Base-by-base conservation (phyloP, 495 filamentous ascomycete genomes). In the Melanomma pulvis-pyrius region DNA sequence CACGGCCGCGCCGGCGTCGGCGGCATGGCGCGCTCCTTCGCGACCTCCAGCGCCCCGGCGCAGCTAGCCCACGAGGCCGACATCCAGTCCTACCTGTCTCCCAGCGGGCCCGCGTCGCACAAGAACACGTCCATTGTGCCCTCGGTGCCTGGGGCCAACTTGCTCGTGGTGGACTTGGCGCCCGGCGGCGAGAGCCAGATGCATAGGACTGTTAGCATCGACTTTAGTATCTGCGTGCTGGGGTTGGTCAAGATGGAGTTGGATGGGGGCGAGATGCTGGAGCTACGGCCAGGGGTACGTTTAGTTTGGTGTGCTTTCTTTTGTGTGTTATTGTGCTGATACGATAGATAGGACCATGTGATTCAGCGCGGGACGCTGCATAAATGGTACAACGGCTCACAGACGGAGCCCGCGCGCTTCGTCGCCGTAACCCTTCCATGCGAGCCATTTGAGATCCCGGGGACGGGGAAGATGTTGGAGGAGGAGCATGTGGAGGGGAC, bases 331-430 rank as follows among this genome's bases (percentile, higher is more conserved):
- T 36, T 26, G 28, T 2, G 22, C 32, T 48, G 41, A 48, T 22
- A 30, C 11, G 11, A 3, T 7, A 49, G 6, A 6, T 55, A 63
- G 67, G 70, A 73, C 52, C 70, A 73, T 36, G 62, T 73, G 7
- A 54, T 73, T n/a, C 70, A 73, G 58, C 39, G 70, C 1, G 67
- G 67, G 0, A 70, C 70, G 9, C 63, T 70, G 51, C 71, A 73
- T 48, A 61, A 67, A 19, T 69, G 68, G 71, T 60, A 32, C 9
- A 71, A 71, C 49, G 50, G 60, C 0, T 68, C 61, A 1, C 46
- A 59, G 58, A 73, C 68, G 1, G 61, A 73, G 49, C 63, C 68
- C 0, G 68, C 71, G 8, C 60, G 65, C 19, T 71, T 71, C 44
- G 61, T 74, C n/a, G 71, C 69, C 2, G 58, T 55, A 1, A 67